Evolutionary conservation across 1,284 basidiomycete species (phyloP).

Genomic region (Ceratobasidium papillatum): DNA sequence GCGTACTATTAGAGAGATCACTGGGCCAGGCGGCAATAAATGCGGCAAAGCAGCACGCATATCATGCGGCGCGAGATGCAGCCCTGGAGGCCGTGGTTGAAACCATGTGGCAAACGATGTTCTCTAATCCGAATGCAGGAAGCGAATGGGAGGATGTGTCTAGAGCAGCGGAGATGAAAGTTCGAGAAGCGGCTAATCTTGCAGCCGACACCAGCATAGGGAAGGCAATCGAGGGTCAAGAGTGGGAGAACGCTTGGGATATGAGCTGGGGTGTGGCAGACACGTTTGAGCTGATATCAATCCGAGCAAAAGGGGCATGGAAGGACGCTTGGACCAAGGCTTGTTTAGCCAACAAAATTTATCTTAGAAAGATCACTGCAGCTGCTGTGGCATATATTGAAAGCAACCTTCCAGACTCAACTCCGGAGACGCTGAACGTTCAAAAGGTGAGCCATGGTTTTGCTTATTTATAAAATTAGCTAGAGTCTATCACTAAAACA

Average conservation of each 20-base stretch:
- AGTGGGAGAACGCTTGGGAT: conserved; percentile 5
- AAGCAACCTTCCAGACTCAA: conserved; percentile 1
- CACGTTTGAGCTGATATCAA: background rate
- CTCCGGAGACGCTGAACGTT: background rate
- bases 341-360: background rate
- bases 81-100: background rate
- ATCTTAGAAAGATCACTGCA: background rate
- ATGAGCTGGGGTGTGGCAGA: background rate
- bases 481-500: background rate
- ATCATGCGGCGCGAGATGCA: conserved; percentile 14
- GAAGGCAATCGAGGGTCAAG: background rate
- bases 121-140: background rate
- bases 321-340: conserved; percentile 8
- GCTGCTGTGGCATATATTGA: background rate
- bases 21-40: background rate
- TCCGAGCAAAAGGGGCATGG: background rate
- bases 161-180: background rate
- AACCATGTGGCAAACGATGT: background rate
- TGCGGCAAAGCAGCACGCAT: conserved; percentile 1
- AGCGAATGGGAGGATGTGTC: conserved; percentile 6
- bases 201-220: background rate
- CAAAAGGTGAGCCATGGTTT: background rate
- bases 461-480: background rate
- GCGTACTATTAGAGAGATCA: background rate
- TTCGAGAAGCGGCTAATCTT: background rate